These are phyloP conservation scores for Eragrostis tef DNA, from an alignment of 202 grass and related monocot genomes.

Conservation along the genomic window DNA sequence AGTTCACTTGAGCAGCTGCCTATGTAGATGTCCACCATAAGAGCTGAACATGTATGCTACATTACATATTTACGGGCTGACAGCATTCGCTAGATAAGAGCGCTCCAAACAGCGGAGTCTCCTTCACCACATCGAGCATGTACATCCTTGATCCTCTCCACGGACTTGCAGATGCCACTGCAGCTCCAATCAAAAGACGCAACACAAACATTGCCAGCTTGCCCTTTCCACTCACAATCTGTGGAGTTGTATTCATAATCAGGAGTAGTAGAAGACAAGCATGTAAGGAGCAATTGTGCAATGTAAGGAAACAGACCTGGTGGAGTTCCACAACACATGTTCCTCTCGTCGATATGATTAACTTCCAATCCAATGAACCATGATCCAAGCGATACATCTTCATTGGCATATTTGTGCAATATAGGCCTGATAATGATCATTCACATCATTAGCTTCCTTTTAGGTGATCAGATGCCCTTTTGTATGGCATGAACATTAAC, in stretches of 20 bases:
- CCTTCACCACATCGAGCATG: conserved; percentile 78
- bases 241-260: not conserved
- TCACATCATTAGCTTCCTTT: conserved; percentile 32
- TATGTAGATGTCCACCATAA: conserved; percentile 1
- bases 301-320: conserved; percentile 55
- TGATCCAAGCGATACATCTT: conserved; percentile 82
- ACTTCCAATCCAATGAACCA: conserved; percentile 88
- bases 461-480: not conserved
- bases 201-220: conserved; percentile 77
- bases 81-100: conserved; percentile 53
- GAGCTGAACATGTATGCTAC: conserved; percentile 32
- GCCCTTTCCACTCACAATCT: conserved; percentile 91
- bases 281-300: not conserved
- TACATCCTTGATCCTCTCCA: conserved; percentile 76
- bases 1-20: not conserved
- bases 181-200: conserved; percentile 94
- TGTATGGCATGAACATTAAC: conserved; percentile 14
- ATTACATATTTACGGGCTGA: conserved; percentile 47
- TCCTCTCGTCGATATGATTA: conserved; percentile 87
- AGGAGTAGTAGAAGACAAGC: conserved; percentile 9
- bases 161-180: conserved; percentile 91
- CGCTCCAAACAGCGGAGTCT: conserved; percentile 70
- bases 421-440: conserved; percentile 66
- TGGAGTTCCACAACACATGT: conserved; percentile 90
- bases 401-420: conserved; percentile 93